Percentiles rank a stretch among this genome's conserved stretches.
Conservation (phyloP, 2,329 filamentous ascomycete genomes). For the Epichloe sibirici region DNA sequence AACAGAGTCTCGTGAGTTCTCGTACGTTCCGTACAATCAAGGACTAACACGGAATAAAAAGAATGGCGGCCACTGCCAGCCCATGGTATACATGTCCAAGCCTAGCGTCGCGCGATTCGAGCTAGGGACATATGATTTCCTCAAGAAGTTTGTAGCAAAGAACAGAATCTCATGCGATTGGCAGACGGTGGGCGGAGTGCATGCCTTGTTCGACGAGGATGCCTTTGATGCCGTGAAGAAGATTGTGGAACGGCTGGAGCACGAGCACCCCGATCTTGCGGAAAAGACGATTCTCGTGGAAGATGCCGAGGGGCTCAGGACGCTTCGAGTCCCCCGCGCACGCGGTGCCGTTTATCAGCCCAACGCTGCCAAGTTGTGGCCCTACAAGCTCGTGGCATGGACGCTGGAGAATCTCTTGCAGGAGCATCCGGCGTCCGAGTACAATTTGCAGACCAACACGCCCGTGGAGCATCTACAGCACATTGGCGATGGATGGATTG, state of each 20-base stretch:
- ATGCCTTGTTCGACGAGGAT: slow-evolving; percentile 45
- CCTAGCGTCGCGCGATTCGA: slow-evolving; percentile 59
- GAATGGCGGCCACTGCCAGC: slow-evolving; percentile 67
- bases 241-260: slow-evolving; percentile 37
- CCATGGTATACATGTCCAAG: slow-evolving; percentile 49
- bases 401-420: slow-evolving; percentile 49
- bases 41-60: slow-evolving; percentile 14
- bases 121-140: slow-evolving; percentile 50
- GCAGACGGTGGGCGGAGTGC: slow-evolving; percentile 48
- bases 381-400: slow-evolving; percentile 71
- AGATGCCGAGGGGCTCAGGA: slow-evolving; percentile 28
- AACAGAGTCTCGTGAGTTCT: too few species aligned
- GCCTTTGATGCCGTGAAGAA: slow-evolving; percentile 40
- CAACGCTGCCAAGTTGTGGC: slow-evolving; percentile 61
- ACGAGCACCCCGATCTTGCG: slow-evolving; percentile 43
- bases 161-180: slow-evolving; percentile 59
- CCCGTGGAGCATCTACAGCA: slow-evolving; percentile 42
- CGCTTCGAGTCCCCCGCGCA: slow-evolving; percentile 43
- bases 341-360: slow-evolving; percentile 52
- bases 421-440: slow-evolving; percentile 25
- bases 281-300: slow-evolving; percentile 30
- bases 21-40: too few species aligned
- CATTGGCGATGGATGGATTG: slow-evolving; percentile 35
- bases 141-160: slow-evolving; percentile 43
- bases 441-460: slow-evolving; percentile 68